Evolutionary conservation across 345 rosid genomes (phyloP), one percentile per base, ranked within the genome.

Genomic region (Hibiscus trionum): DNA sequence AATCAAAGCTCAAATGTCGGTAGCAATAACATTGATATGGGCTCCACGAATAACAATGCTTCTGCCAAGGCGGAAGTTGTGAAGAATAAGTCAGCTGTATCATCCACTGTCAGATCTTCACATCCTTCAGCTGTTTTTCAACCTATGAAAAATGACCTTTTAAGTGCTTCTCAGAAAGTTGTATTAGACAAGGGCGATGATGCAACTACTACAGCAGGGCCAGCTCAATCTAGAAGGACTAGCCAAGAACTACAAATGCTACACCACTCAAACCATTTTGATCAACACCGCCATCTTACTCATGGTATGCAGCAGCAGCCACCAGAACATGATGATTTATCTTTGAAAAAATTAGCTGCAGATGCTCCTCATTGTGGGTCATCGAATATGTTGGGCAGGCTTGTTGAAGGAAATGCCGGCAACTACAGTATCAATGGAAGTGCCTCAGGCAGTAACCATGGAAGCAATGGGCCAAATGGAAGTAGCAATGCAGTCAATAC

Each of bases 381-480:
- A 71, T 83, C 85, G 58, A 83, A 81, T 77, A 74, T 74, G 39
- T 74, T 82, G 53, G 81, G 75, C 55, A 80, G 81, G 24, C 75
- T 74, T 50, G 26, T 75, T 70, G 86, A 80, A 77, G 84, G 76
- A 70, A 78, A 75, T 71, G 62, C 75, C 66, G 77, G 81, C 59
- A 81, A 81, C 76, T 80, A 71, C 71, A 86, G 86, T 76, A 50
- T 81, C 50, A 81, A 81, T 50, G 75, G 82, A 80, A 86, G 86
- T 78, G 84, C 65, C 69, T 86, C 86, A 3, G 81, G 84, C 42
- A 85, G 88, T 76, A 81, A 85, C 72, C 81, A 77, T 66, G 83
- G 80, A 11, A 82, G 86, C 81, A 85, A 82, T 77, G 81, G 81
- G 17, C 84, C 75, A 72, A 74, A 78, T 35, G 84, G 86, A 66